Evolutionary conservation across 2,329 filamentous ascomycete species (phyloP).

Genomic region (Pseudophaeomoniella oleicola): DNA sequence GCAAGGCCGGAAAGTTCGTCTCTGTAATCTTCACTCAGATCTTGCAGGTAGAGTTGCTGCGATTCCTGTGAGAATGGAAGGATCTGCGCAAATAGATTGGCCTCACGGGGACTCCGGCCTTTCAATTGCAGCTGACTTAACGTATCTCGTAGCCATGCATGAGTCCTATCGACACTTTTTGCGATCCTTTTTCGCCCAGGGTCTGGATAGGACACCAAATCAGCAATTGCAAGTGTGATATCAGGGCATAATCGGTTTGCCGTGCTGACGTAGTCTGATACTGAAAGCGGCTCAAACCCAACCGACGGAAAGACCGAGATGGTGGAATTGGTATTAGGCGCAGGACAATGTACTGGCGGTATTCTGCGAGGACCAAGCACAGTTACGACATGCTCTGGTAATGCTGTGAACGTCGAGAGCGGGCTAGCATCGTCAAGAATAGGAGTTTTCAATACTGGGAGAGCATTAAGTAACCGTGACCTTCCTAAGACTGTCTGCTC

Average conservation of each 20-base stretch:
- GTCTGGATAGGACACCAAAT: conserved; percentile 47
- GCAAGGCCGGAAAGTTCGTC: conserved; percentile 53
- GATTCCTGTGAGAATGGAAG: conserved; percentile 60
- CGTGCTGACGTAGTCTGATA: conserved; percentile 53
- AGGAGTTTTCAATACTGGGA: conserved; percentile 37
- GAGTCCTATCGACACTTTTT: conserved; percentile 76
- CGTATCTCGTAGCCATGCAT: conserved; percentile 63
- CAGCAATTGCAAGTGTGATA: conserved; percentile 63
- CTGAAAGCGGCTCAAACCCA: conserved; percentile 60
- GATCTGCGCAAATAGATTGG: conserved; percentile 50
- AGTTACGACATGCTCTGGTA: conserved; percentile 50
- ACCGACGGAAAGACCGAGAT: conserved; percentile 74
- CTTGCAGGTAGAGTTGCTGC: conserved; percentile 68
- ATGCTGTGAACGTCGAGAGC: conserved; percentile 62
- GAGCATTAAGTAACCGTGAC: conserved; percentile 26
- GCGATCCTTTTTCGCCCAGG: conserved; percentile 58
- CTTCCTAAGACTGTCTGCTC: conserved; percentile 48
- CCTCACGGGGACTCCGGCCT: neutral
- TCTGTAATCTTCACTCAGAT: conserved; percentile 50
- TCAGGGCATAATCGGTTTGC: conserved; percentile 58
- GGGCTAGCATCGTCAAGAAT: conserved; percentile 33
- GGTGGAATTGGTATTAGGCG: conserved; percentile 52
- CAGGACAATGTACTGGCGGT: conserved; percentile 57
- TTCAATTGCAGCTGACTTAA: conserved; percentile 20
- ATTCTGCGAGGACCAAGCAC: conserved; percentile 65